Evolutionary conservation across 192 early-diverging fungal species (phyloP).

Genomic region (Entomortierella beljakovae): DNA sequence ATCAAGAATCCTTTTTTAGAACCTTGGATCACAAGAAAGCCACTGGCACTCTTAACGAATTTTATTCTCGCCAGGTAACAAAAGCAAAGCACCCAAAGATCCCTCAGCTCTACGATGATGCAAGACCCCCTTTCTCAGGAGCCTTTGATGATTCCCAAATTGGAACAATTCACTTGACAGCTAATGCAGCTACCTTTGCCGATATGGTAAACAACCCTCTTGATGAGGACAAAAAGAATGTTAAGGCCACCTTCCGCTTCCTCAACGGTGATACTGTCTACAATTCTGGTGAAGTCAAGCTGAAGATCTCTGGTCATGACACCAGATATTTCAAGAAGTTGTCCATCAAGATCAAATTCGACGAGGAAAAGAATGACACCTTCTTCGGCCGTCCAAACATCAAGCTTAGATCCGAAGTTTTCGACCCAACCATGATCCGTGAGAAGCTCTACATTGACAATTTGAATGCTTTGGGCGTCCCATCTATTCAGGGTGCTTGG

Average conservation of each 20-base stretch:
- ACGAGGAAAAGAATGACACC: constrained; percentile 25
- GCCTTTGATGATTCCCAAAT: constrained; percentile 55
- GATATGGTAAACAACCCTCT: constrained; percentile 41
- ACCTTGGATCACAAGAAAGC: constrained; percentile 17
- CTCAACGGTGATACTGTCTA: constrained; percentile 30
- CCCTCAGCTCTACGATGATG: constrained; percentile 18
- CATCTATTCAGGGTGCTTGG: too few relatives aligned
- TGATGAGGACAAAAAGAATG: constrained; percentile 27
- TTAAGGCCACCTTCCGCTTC: constrained; percentile 36
- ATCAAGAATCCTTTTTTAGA: constrained; percentile 21
- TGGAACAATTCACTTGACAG: constrained; percentile 47
- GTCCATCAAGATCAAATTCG: constrained; percentile 54
- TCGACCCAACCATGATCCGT: too few relatives aligned
- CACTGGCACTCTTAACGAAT: constrained; percentile 26
- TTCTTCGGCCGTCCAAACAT: too few relatives aligned
- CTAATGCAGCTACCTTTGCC: constrained; percentile 22
- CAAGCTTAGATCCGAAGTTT: too few relatives aligned
- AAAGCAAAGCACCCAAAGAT: constrained; percentile 12
- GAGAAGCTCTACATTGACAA: too few relatives aligned
- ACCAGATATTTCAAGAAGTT: constrained; percentile 52
- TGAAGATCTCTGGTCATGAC: constrained; percentile 56
- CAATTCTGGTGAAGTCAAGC: constrained; percentile 30
- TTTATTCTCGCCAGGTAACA: constrained; percentile 22
- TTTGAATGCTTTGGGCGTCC: too few relatives aligned
- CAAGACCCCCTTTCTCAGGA: constrained; percentile 9